Base-by-base conservation (phyloP, 345 rosid genomes). In the Euphorbia tirucalli region DNA sequence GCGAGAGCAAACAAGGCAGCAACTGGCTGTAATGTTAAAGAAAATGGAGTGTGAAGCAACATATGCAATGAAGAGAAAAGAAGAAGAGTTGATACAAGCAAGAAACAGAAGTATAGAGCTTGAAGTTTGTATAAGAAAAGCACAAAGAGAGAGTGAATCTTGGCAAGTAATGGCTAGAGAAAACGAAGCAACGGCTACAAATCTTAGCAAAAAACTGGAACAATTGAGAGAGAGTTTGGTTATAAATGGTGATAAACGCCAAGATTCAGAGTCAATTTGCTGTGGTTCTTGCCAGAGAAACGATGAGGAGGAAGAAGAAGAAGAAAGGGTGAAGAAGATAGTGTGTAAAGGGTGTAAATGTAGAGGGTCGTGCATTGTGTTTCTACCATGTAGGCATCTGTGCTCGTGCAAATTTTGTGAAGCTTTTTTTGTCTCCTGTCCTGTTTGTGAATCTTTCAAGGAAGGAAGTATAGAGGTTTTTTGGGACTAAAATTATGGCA, bases 101-200 rank as follows among this genome's bases (percentile, higher is more conserved):
- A 68, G 72, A 15, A 86, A 59, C 41, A 86, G 78, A 77, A 70
- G 80, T 60, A 79, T 79, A 77, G 94, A 91, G 65, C 86, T 91
- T 0, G 87, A 93, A 57, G 78, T 73, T 72, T 64, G 82, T 37
- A 61, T 93, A 74, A 74, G 69, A 50, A 91, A 65, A 71, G 75
- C 85, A 37, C 88, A 89, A 76, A 72, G 64, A 72, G 97, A 89
- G 83, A 83, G 63, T 15, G 91, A 78, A 19, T 74, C 83, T 3
- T 91, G 93, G 96, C 88, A 86, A 72, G 85, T 82, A 68, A 28
- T 79, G 52, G 93, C 97, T 0, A 83, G 69, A 1, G 89, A 85
- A 66, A 86, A 86, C 11, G 94, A 86, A 69, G 90, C 85, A 5
- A 74, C 83, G 87, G 91, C 83, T 10, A 28, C 68, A 0, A 70